phyloP scores from a whole-genome alignment of 257 asterid species.

The Voacanga thouarsii region DNA sequence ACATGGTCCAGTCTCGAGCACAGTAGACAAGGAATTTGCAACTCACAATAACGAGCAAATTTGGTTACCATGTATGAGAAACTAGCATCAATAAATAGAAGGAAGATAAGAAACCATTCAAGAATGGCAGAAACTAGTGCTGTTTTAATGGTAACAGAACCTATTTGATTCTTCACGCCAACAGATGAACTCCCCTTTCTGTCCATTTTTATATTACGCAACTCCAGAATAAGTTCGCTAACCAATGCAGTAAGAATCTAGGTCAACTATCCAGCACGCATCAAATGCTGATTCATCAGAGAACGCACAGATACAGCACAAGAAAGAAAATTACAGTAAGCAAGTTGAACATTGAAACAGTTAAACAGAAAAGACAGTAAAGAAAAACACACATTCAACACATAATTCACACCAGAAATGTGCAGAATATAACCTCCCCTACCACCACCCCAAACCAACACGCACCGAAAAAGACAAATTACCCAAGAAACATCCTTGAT shows the following conservation, averaged over 20 bases:
- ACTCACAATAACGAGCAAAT: constrained; percentile 51
- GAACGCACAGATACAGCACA: not conserved
- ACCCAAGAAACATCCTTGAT: not conserved
- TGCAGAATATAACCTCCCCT: not conserved
- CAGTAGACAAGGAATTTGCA: constrained; percentile 69
- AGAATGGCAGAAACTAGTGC: constrained; percentile 64
- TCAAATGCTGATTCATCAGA: not conserved
- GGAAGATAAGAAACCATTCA: constrained; percentile 73
- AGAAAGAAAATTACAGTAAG: not conserved
- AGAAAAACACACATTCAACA: not conserved
- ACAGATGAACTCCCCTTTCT: constrained; percentile 25
- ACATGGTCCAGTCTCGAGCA: constrained; percentile 92
- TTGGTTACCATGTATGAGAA: constrained; percentile 63
- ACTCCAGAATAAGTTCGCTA: not conserved
- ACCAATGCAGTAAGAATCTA: not conserved
- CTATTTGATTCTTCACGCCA: constrained; percentile 19
- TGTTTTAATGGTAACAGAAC: constrained; percentile 32
- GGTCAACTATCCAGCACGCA: not conserved
- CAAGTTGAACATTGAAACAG: not conserved
- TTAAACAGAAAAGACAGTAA: not conserved
- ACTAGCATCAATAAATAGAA: constrained; percentile 62
- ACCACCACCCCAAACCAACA: not conserved
- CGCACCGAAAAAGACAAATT: not conserved
- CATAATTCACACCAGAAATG: not conserved
- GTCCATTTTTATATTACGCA: constrained; percentile 8